Percentiles rank a stretch among this genome's conserved stretches.
phyloP scores from a whole-genome alignment of 2,329 filamentous ascomycete species.

The Aspergillus sp. region DNA sequence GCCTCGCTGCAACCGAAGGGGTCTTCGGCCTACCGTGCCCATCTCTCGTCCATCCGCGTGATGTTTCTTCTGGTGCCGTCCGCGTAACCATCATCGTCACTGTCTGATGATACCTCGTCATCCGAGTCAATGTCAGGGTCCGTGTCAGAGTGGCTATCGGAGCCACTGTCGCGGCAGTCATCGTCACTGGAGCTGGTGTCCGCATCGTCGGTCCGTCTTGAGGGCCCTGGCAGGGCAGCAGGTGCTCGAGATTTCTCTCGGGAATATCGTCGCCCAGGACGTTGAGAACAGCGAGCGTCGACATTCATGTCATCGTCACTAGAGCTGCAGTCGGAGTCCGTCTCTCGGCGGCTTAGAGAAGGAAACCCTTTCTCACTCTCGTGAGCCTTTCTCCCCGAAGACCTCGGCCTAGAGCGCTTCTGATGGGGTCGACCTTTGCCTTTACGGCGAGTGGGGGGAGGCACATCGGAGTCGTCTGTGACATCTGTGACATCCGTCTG shows the following conservation, averaged over 20 bases:
- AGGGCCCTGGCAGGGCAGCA: neutral
- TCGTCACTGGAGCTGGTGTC: neutral
- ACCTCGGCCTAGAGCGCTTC: slow-evolving; percentile 1
- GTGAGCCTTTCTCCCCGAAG: slow-evolving; percentile 2
- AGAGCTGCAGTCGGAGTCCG: neutral
- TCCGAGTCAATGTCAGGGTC: neutral
- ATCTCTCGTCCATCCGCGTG: neutral
- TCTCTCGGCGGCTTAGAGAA: neutral
- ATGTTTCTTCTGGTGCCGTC: neutral
- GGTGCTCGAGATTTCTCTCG: neutral
- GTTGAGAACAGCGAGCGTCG: neutral
- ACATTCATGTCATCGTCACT: neutral
- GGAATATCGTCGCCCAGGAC: neutral
- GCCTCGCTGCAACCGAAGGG: neutral
- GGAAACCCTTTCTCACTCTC: neutral
- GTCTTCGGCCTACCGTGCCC: neutral
- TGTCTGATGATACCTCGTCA: neutral
- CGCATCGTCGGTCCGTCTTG: neutral
- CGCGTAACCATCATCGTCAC: neutral
- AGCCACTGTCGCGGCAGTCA: neutral
- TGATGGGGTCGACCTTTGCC: neutral
- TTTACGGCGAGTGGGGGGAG: neutral
- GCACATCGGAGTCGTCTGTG: slow-evolving; percentile 4
- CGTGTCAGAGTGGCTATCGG: neutral
- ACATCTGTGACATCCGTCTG: slow-evolving; percentile 1